Conservation (phyloP, 352 stramenopile genomes). For the Phytopythium litorale region DNA sequence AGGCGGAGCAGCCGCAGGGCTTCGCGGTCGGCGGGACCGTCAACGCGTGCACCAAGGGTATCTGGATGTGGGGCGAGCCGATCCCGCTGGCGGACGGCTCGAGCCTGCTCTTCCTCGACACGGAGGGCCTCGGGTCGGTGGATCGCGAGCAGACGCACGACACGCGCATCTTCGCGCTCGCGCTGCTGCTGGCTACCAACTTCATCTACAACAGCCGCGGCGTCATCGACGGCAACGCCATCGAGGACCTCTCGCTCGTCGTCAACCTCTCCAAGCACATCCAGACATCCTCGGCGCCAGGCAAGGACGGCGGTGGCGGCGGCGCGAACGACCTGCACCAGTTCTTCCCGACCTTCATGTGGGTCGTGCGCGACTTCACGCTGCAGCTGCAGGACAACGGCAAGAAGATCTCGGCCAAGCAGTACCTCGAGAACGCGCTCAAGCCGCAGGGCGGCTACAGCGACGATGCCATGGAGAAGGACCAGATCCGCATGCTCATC, state of each 20-base stretch:
- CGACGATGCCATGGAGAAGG: slow-evolving; percentile 66
- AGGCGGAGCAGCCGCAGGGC: slow-evolving; percentile 15
- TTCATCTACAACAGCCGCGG: slow-evolving; percentile 92
- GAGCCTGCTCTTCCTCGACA: slow-evolving; percentile 85
- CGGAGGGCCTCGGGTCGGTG: slow-evolving; percentile 81
- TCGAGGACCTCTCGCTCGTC: slow-evolving; percentile 89
- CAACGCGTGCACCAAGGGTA: slow-evolving; percentile 89
- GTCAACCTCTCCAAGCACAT: slow-evolving; percentile 91
- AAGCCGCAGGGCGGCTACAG: slow-evolving; percentile 76
- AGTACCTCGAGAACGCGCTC: slow-evolving; percentile 88
- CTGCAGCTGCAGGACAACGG: slow-evolving; percentile 84
- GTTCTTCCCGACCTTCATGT: slow-evolving; percentile 88
- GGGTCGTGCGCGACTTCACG: slow-evolving; percentile 90
- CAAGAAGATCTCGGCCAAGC: slow-evolving; percentile 82
- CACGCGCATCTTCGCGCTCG: slow-evolving; percentile 88
- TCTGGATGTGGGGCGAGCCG: slow-evolving; percentile 89
- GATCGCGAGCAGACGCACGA: slow-evolving; percentile 87
- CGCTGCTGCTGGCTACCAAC: slow-evolving; percentile 76
- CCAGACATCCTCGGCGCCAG: slow-evolving; percentile 47
- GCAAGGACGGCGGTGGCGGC: slow-evolving; percentile 15
- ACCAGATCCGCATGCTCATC: slow-evolving; percentile 80
- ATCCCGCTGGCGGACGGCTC: slow-evolving; percentile 69
- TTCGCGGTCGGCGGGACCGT: slow-evolving; percentile 85
- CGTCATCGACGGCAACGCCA: slow-evolving; percentile 87
- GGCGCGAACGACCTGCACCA: slow-evolving; percentile 44